These are phyloP conservation scores for Zarea fungicola DNA, from an alignment of 2,329 filamentous ascomycete genomes.

Conservation along the genomic window DNA sequence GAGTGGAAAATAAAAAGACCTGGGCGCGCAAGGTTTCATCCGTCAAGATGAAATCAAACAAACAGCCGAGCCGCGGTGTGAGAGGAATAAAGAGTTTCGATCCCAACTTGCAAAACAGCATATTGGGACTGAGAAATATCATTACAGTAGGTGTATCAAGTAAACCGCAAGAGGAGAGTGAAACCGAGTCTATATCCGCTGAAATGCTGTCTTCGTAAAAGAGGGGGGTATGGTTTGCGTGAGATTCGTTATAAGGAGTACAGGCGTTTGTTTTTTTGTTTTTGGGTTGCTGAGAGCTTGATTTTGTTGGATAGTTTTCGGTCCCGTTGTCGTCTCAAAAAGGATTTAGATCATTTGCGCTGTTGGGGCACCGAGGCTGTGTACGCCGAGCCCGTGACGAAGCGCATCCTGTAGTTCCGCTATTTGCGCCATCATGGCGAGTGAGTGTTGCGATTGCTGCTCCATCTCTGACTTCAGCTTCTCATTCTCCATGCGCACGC, in stretches of 20 bases:
- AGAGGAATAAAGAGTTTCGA: not conserved
- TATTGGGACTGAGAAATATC: not conserved
- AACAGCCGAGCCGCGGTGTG: not conserved
- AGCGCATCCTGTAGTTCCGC: constrained; percentile 40
- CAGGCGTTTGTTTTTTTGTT: not conserved
- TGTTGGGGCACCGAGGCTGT: constrained; percentile 32
- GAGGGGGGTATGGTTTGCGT: constrained; percentile 11
- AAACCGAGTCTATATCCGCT: constrained; percentile 13
- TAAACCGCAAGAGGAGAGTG: constrained; percentile 11
- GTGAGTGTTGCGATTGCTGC: constrained; percentile 41
- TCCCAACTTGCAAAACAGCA: not conserved
- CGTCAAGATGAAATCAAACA: not conserved
- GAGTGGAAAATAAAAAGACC: not conserved
- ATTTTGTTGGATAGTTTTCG: not conserved
- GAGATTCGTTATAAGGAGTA: constrained; percentile 6
- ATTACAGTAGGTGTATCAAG: not conserved
- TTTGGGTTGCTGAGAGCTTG: not conserved
- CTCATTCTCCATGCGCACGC: constrained; percentile 59
- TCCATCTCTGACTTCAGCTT: constrained; percentile 49
- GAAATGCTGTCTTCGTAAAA: constrained; percentile 9
- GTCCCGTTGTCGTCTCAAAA: not conserved
- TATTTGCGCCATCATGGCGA: constrained; percentile 46
- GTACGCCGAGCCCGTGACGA: constrained; percentile 28
- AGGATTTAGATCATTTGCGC: constrained; percentile 34
- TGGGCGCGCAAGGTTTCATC: not conserved